phyloP scores from a whole-genome alignment of 768 basidiomycete species.

The Suillus discolor region DNA sequence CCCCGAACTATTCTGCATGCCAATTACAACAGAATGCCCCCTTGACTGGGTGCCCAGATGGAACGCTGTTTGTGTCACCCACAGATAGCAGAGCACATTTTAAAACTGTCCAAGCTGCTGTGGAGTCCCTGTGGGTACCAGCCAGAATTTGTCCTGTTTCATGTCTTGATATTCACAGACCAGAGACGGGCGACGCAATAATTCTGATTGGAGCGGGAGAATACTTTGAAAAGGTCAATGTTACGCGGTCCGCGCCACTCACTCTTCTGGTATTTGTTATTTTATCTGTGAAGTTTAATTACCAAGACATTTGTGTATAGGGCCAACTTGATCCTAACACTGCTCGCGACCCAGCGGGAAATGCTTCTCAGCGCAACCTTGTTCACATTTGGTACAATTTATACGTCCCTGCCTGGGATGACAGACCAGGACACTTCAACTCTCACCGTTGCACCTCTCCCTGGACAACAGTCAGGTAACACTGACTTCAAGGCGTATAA shows the following conservation, averaged over 20 bases:
- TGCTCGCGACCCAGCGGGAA: conserved; percentile 41
- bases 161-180: conserved; percentile 30
- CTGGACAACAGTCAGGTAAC: conserved; percentile 48
- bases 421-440: conserved; percentile 63
- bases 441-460: conserved; percentile 54
- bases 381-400: conserved; percentile 55
- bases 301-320: conserved; percentile 20
- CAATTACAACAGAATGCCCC: conserved; percentile 52
- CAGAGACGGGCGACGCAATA: conserved; percentile 31
- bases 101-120: conserved; percentile 27
- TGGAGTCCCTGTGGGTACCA: conserved; percentile 41
- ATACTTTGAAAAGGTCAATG: conserved; percentile 36
- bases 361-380: conserved; percentile 44
- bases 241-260: conserved; percentile 32
- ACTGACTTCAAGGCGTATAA: conserved; percentile 66
- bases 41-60: conserved; percentile 49
- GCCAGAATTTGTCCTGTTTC: background rate
- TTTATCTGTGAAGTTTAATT: background rate
- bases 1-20: conserved; percentile 47
- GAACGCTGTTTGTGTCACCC: conserved; percentile 35
- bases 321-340: conserved; percentile 45
- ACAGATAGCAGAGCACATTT: conserved; percentile 29
- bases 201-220: conserved; percentile 34
- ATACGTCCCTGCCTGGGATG: conserved; percentile 47
- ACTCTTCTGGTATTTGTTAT: conserved; percentile 28